phyloP scores from a whole-genome alignment of 1,284 basidiomycete genomes.

The Puccinia coronata region DNA sequence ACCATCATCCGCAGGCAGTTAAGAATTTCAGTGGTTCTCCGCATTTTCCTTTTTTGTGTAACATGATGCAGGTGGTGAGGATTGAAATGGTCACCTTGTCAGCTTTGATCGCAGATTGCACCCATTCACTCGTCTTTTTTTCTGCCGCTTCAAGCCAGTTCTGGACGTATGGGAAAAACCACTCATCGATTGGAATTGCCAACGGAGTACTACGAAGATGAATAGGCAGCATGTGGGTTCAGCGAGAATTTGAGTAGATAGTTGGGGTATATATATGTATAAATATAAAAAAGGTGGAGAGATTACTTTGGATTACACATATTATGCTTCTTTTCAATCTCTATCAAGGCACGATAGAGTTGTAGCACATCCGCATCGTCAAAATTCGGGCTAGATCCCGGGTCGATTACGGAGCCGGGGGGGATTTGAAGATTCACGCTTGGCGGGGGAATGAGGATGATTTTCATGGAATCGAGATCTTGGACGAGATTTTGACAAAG shows the following conservation, averaged over 20 bases:
- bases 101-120: conserved; percentile 82
- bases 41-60: no score
- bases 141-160: conserved; percentile 90
- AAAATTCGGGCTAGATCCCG: background rate
- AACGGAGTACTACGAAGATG: conserved; percentile 40
- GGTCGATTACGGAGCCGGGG: background rate
- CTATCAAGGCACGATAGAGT: conserved; percentile 36
- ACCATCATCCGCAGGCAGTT: no score
- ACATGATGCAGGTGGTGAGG: no score
- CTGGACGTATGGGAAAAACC: conserved; percentile 84
- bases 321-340: conserved; percentile 48
- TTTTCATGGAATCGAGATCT: conserved; percentile 42
- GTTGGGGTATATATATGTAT: no score
- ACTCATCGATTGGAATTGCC: conserved; percentile 60
- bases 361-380: conserved; percentile 44
- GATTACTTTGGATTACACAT: conserved; percentile 48
- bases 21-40: no score
- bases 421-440: background rate
- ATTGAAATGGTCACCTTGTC: conserved; percentile 77
- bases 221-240: conserved; percentile 19
- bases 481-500: conserved; percentile 39
- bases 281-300: background rate
- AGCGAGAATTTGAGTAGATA: no score
- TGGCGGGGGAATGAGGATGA: conserved; percentile 29
- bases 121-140: conserved; percentile 89